Evolutionary conservation across 164 flowering plant genomes (phyloP).

Genomic region (Magnolia kwangsiensis): DNA sequence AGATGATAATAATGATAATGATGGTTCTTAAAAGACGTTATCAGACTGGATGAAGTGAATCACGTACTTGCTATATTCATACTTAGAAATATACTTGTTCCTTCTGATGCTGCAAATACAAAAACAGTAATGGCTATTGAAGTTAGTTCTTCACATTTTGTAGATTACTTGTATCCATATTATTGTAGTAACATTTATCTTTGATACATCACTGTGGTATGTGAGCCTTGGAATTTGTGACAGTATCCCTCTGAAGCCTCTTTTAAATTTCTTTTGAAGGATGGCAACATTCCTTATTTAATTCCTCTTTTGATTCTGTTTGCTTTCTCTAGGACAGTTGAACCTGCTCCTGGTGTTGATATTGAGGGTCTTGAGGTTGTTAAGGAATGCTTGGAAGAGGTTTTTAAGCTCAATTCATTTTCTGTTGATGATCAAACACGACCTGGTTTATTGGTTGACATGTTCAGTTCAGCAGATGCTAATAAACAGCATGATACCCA

Average conservation of each 20-base stretch:
- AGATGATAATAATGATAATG: no score
- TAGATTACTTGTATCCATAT: no score
- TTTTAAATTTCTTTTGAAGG: background rate
- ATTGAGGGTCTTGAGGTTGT: constrained; percentile 84
- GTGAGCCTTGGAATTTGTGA: background rate
- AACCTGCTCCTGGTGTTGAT: constrained; percentile 80
- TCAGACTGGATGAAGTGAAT: no score
- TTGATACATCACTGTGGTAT: no score
- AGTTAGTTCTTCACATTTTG: no score
- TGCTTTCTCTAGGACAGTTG: constrained; percentile 48
- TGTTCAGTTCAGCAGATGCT: constrained; percentile 46
- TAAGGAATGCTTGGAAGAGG: constrained; percentile 66
- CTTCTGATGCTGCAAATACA: no score
- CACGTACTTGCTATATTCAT: no score
- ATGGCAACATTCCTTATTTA: background rate
- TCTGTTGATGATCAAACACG: constrained; percentile 26
- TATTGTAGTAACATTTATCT: no score
- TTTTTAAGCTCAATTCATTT: constrained; percentile 48
- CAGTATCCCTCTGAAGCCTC: background rate
- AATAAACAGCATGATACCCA: constrained; percentile 15
- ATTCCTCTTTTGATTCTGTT: constrained; percentile 10
- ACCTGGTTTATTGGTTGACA: constrained; percentile 48
- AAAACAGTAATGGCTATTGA: no score
- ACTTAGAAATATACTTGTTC: no score
- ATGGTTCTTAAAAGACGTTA: no score